Evolutionary conservation across 2,329 filamentous ascomycete genomes (phyloP).

Genomic region (Aureobasidium sp.): DNA sequence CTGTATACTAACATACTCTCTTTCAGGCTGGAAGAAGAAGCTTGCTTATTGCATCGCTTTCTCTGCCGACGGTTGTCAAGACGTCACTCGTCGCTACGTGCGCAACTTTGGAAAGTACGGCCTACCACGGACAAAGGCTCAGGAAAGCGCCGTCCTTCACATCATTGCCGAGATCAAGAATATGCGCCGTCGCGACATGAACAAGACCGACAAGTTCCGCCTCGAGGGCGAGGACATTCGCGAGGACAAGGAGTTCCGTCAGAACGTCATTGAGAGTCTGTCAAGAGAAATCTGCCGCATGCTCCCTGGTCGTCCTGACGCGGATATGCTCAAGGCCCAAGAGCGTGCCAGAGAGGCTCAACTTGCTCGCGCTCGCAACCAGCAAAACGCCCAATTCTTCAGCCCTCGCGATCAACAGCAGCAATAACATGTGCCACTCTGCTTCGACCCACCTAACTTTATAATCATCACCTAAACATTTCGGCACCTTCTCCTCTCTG

Average conservation of each 20-base stretch:
- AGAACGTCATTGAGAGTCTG: conserved; percentile 65
- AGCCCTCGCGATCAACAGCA: conserved; percentile 29
- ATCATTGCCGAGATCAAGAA: conserved; percentile 87
- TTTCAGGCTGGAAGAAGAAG: conserved; percentile 84
- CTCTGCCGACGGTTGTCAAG: conserved; percentile 71
- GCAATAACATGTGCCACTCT: conserved; percentile 20
- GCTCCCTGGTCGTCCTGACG: conserved; percentile 46
- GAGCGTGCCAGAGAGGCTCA: conserved; percentile 31
- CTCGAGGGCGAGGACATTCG: conserved; percentile 71
- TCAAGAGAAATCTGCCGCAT: conserved; percentile 64
- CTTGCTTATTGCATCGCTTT: conserved; percentile 97
- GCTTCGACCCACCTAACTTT: neutral
- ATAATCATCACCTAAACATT: neutral
- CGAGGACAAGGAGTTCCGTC: conserved; percentile 67
- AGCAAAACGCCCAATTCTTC: conserved; percentile 15
- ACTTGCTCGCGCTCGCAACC: conserved; percentile 16
- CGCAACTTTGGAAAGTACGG: conserved; percentile 63
- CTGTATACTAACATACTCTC: conserved; percentile 16
- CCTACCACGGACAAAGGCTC: conserved; percentile 65
- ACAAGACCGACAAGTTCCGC: conserved; percentile 75
- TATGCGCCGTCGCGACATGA: conserved; percentile 73
- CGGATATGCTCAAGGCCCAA: conserved; percentile 40
- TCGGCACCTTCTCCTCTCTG: neutral
- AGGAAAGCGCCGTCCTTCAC: conserved; percentile 84
- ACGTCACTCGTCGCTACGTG: conserved; percentile 60